Evolutionary conservation across 345 rosid genomes (phyloP).

Genomic region (Combretum micranthum): DNA sequence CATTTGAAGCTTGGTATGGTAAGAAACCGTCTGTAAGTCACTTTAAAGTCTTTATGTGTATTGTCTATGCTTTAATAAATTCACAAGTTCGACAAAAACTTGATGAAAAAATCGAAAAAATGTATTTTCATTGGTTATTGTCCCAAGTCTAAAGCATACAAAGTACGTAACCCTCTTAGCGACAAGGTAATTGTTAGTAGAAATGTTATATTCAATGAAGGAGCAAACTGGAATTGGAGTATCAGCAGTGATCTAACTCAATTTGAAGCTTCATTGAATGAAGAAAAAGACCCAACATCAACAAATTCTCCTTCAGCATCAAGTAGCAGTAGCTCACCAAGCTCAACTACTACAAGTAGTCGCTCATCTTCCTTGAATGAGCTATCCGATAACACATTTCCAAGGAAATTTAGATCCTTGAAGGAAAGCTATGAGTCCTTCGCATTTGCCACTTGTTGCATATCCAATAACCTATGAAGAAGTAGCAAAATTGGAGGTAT

Average conservation of each 20-base stretch:
- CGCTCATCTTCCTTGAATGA: too few species aligned
- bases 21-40: neutral
- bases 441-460: neutral
- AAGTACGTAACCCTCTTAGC: neutral
- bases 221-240: neutral
- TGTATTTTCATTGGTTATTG: conserved; percentile 4
- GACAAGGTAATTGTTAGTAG: neutral
- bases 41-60: neutral
- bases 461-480: neutral
- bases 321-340: too few species aligned
- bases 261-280: too few species aligned
- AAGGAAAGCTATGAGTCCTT: neutral
- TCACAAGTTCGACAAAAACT: neutral
- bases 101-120: neutral
- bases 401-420: too few species aligned
- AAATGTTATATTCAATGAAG: neutral
- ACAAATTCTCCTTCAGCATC: too few species aligned
- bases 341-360: too few species aligned
- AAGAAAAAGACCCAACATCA: too few species aligned
- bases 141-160: neutral
- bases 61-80: neutral
- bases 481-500: neutral
- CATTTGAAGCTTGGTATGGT: conserved; percentile 1
- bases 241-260: too few species aligned
- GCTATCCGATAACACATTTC: too few species aligned